Evolutionary conservation across 805 yeast genomes (phyloP).

Genomic region (Ogataea haglerorum): DNA sequence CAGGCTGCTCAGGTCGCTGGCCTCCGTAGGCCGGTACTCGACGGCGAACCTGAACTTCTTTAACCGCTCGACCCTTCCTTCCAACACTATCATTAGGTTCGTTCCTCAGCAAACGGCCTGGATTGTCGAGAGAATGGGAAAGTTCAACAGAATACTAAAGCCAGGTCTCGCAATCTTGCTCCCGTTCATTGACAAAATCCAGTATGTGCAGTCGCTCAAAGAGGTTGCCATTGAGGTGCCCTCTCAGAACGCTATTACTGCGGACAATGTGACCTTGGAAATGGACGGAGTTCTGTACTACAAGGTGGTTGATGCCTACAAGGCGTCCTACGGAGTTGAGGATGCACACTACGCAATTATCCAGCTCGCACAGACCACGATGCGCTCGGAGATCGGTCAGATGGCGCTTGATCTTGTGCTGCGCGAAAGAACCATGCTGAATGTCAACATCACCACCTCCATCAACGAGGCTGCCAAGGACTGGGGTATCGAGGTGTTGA

Average conservation of each 20-base stretch:
- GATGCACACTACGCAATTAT: constrained; percentile 82
- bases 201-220: constrained; percentile 78
- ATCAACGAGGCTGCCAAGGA: constrained; percentile 80
- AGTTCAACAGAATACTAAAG: constrained; percentile 60
- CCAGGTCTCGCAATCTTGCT: constrained; percentile 76
- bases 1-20: neutral
- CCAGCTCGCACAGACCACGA: constrained; percentile 86
- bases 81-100: constrained; percentile 70
- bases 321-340: constrained; percentile 85
- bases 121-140: constrained; percentile 90
- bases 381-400: constrained; percentile 87
- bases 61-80: constrained; percentile 48
- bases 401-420: constrained; percentile 75
- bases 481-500: constrained; percentile 82
- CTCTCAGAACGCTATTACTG: constrained; percentile 77
- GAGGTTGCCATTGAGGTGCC: constrained; percentile 87
- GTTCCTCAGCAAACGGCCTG: constrained; percentile 92
- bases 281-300: constrained; percentile 82
- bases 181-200: constrained; percentile 72
- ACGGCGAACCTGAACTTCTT: constrained; percentile 24
- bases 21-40: constrained; percentile 8
- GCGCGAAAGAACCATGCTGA: constrained; percentile 70
- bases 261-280: constrained; percentile 81
- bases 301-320: constrained; percentile 75
- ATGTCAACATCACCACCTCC: constrained; percentile 68